Base-by-base conservation (phyloP, 2,329 filamentous ascomycete species). In the Phyllosticta capitalensis region DNA sequence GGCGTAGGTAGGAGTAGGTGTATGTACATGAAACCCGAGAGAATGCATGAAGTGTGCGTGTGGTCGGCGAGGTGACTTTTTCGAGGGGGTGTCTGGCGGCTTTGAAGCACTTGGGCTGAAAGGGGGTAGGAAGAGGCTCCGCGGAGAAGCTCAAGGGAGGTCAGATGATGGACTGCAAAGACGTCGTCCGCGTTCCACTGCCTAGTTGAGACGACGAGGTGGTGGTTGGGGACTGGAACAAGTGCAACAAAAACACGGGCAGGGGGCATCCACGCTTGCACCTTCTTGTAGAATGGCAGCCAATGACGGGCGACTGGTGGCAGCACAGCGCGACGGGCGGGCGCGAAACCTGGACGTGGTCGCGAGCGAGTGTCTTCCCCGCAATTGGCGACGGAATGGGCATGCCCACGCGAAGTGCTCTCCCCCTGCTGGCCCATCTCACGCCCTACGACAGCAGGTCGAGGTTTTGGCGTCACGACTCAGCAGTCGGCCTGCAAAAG, bases 341-440 rank as follows among this genome's bases (percentile, higher is more conserved):
- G 51, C 28, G 54, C 53, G 12, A 20, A 30, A 20, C 21, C 50
- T 33, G 10, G 56, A 52, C 38, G n/a, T n/a, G n/a, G n/a, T n/a
- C n/a, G n/a, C n/a, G n/a, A n/a, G n/a, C n/a, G n/a, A n/a, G n/a
- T 26, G 28, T 55, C 33, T 63, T 64, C 62, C 63, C 62, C 63
- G 64, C 64, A 65, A 61, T 53, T 10, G 30, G 54, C 20, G 51
- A 52, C 21, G 51, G 51, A 22, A 53, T n/a, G 24, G 45, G n/a
- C 48, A 22, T 30, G 26, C 57, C 19, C 38, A 19, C 45, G 20
- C 30, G 58, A 58, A 12, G 33, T 30, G 30, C 56, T 6, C 48
- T 20, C 17, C 19, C 30, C 9, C 52, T 49, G 30, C 20, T n/a
- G n/a, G n/a, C n/a, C n/a, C n/a, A n/a, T n/a, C n/a, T 19, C 20